A percentile compares a stretch with the other conserved stretches of the same genome.
phyloP scores from a whole-genome alignment of 2,329 filamentous ascomycete species.

The Ceratocystis papillata region DNA sequence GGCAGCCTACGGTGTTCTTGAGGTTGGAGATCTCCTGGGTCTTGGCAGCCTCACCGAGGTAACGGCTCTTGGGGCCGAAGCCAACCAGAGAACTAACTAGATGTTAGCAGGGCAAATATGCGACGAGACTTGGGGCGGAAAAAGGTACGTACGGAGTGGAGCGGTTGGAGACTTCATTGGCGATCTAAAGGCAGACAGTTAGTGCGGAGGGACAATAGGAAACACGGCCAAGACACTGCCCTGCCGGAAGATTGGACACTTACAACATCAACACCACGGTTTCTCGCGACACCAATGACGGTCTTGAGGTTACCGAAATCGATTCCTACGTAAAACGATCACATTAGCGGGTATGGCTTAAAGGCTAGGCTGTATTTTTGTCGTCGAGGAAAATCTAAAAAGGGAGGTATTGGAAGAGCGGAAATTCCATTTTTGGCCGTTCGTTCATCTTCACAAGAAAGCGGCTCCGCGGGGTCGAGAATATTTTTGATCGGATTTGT shows the following conservation, averaged over 20 bases:
- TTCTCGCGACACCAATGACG: slow-evolving; percentile 92
- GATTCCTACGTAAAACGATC: slow-evolving; percentile 46
- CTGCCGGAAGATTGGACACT: slow-evolving; percentile 37
- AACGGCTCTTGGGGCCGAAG: slow-evolving; percentile 87
- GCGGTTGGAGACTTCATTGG: slow-evolving; percentile 98
- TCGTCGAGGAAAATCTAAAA: no score
- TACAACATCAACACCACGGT: slow-evolving; percentile 98
- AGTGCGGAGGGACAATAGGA: background rate
- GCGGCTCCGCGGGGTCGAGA: slow-evolving; percentile 15
- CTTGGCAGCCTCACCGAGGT: slow-evolving; percentile 90
- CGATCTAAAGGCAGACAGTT: slow-evolving; percentile 52
- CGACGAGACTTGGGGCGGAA: slow-evolving; percentile 16
- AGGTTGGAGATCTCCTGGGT: slow-evolving; percentile 99
- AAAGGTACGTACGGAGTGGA: slow-evolving; percentile 76
- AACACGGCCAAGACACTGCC: background rate
- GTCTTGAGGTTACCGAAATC: slow-evolving; percentile 96
- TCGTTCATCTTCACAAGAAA: background rate
- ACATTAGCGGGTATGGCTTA: background rate
- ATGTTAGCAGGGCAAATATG: slow-evolving; percentile 21
- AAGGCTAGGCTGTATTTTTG: background rate
- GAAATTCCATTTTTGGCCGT: background rate
- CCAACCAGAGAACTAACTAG: slow-evolving; percentile 69
- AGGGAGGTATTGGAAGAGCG: background rate
- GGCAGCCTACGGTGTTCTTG: slow-evolving; percentile 90
- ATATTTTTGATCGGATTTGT: slow-evolving; percentile 16